These are phyloP conservation scores for Chaetomidium leptoderma DNA, from an alignment of 495 filamentous ascomycete species.

Conservation along the genomic window DNA sequence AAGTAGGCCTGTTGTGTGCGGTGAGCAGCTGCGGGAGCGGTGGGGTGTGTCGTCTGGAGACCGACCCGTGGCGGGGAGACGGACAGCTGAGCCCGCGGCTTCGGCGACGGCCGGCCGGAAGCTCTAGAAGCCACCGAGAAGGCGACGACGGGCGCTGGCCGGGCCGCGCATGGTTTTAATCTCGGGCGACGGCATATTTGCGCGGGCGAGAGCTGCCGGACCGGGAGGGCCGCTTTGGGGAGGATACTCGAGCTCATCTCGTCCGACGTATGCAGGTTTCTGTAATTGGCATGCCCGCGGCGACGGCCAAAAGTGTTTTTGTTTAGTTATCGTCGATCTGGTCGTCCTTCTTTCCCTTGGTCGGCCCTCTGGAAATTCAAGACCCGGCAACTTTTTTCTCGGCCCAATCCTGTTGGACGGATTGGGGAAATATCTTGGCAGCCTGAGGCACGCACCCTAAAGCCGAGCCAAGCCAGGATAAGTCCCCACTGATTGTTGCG, in stretches of 20 bases:
- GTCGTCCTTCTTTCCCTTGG: not conserved
- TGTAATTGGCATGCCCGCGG: slow-evolving; percentile 15
- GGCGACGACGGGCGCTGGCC: slow-evolving; percentile 1
- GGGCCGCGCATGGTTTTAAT: slow-evolving; percentile 30
- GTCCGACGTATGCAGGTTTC: slow-evolving; percentile 5
- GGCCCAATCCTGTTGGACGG: slow-evolving; percentile 5
- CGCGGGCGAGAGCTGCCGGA: slow-evolving; percentile 46
- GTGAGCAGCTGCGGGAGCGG: not conserved
- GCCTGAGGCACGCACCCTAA: slow-evolving; percentile 32
- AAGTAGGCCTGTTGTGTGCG: slow-evolving; percentile 42
- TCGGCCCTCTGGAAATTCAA: slow-evolving; percentile 3
- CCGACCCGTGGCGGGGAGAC: slow-evolving; percentile 20
- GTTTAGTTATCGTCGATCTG: not conserved
- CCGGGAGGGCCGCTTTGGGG: slow-evolving; percentile 48
- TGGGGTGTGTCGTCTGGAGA: not conserved
- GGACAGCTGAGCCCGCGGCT: not conserved
- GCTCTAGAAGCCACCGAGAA: slow-evolving; percentile 21
- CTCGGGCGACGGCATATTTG: slow-evolving; percentile 46
- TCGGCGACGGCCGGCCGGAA: slow-evolving; percentile 8
- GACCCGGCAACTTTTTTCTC: slow-evolving; percentile 26
- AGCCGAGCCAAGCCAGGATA: not conserved
- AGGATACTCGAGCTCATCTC: slow-evolving; percentile 50
- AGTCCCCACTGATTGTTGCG: not conserved
- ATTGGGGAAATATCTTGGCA: slow-evolving; percentile 11
- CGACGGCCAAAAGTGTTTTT: not conserved